A percentile compares a stretch with the other conserved stretches of the same genome.
These are phyloP conservation scores for Coemansia sp. DNA, from an alignment of 192 early-diverging fungal genomes.

Conservation along the genomic window DNA sequence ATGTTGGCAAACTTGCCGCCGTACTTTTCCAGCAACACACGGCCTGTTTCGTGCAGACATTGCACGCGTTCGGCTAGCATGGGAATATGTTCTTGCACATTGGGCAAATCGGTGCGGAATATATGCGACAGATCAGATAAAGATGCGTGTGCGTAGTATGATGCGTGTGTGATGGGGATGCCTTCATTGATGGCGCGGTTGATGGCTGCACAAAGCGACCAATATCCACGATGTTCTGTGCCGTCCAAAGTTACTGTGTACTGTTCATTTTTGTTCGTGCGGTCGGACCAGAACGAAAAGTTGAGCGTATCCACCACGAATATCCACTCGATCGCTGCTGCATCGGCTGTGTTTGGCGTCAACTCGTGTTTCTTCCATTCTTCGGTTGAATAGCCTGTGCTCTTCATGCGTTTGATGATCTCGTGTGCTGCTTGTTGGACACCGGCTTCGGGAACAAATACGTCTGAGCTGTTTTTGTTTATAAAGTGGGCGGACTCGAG, in stretches of 20 bases:
- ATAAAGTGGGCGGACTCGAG: slow-evolving; percentile 42
- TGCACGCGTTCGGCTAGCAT: slow-evolving; percentile 61
- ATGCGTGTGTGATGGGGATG: slow-evolving; percentile 61
- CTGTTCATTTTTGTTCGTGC: slow-evolving; percentile 48
- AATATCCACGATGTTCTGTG: slow-evolving; percentile 70
- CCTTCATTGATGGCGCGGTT: slow-evolving; percentile 66
- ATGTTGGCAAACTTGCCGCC: slow-evolving; percentile 63
- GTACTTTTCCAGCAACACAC: slow-evolving; percentile 62
- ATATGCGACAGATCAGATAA: slow-evolving; percentile 54
- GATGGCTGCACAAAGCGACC: slow-evolving; percentile 77
- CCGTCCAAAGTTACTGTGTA: slow-evolving; percentile 64
- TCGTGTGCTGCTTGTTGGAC: slow-evolving; percentile 56
- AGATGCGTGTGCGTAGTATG: slow-evolving; percentile 49
- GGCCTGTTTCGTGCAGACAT: slow-evolving; percentile 69
- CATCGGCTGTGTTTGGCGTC: slow-evolving; percentile 62
- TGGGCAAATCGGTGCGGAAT: slow-evolving; percentile 69
- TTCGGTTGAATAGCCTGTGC: slow-evolving; percentile 59
- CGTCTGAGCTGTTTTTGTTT: slow-evolving; percentile 59
- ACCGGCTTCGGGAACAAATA: slow-evolving; percentile 58
- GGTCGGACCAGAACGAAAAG: slow-evolving; percentile 81
- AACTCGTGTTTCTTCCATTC: slow-evolving; percentile 64
- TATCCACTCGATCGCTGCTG: slow-evolving; percentile 69
- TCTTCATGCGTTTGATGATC: slow-evolving; percentile 65
- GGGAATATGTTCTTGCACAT: slow-evolving; percentile 60
- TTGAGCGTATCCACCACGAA: slow-evolving; percentile 82